Evolutionary conservation across 2,329 filamentous ascomycete genomes (phyloP).

Genomic region (Phaeophleospora eucalypticola): DNA sequence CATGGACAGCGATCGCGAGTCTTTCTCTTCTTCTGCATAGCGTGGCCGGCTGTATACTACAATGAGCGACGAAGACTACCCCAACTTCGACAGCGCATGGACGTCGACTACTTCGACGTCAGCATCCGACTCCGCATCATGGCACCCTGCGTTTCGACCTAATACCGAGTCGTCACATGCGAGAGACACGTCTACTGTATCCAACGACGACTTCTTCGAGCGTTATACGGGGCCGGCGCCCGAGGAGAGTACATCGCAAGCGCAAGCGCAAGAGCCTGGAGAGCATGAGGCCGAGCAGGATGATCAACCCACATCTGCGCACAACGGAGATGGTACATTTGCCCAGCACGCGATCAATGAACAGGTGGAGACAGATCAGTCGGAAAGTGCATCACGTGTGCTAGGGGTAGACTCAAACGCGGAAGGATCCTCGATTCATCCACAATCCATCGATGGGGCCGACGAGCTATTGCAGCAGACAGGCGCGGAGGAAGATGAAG

Average conservation of each 20-base stretch:
- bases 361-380: conserved; percentile 1
- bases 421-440: conserved; percentile 10
- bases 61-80: conserved; percentile 32
- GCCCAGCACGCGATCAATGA: conserved; percentile 12
- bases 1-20: conserved; percentile 7
- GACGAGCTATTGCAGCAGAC: neutral
- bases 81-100: conserved; percentile 41
- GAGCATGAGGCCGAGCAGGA: conserved; percentile 7
- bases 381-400: conserved; percentile 11
- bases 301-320: conserved; percentile 7
- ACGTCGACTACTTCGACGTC: conserved; percentile 9
- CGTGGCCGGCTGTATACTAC: conserved; percentile 4
- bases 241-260: conserved; percentile 12
- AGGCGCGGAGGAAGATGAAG: conserved; percentile 18
- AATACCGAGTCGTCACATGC: conserved; percentile 15
- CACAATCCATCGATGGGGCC: conserved; percentile 2
- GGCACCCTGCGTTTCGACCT: conserved; percentile 54
- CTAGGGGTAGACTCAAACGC: conserved; percentile 13
- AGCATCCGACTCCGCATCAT: conserved; percentile 35
- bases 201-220: conserved; percentile 37
- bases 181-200: conserved; percentile 16
- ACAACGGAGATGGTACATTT: conserved; percentile 15
- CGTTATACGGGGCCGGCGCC: conserved; percentile 29
- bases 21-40: conserved; percentile 2
- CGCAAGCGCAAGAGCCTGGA: conserved; percentile 1